These are phyloP conservation scores for Herpetomonas muscarum DNA, from an alignment of 208 protist species.

Conservation along the genomic window DNA sequence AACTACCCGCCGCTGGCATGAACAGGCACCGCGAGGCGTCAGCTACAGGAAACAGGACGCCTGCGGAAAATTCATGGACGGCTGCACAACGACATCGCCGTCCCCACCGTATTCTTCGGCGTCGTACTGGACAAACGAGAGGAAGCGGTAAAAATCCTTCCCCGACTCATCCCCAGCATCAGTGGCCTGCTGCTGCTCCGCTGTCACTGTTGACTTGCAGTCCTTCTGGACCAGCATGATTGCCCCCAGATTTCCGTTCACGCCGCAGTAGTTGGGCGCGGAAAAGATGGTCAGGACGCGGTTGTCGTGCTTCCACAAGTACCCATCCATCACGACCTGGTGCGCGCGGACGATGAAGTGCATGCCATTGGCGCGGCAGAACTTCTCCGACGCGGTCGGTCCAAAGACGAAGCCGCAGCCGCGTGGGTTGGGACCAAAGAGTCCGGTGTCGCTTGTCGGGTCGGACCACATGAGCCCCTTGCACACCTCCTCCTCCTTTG, in stretches of 20 bases:
- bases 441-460: slow-evolving; percentile 79
- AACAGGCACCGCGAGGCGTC: not conserved
- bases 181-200: not conserved
- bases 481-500: slow-evolving; percentile 94
- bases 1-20: not conserved
- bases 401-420: slow-evolving; percentile 98
- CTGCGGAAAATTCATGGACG: slow-evolving; percentile 18
- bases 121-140: slow-evolving; percentile 36
- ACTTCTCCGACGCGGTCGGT: slow-evolving; percentile 89
- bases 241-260: slow-evolving; percentile 35
- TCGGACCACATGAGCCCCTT: slow-evolving; percentile 99
- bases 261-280: slow-evolving; percentile 73
- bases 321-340: slow-evolving; percentile 90
- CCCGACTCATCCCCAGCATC: not conserved
- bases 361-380: slow-evolving; percentile 95
- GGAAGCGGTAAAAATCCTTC: not conserved
- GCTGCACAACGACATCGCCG: not conserved
- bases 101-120: slow-evolving; percentile 17
- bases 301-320: slow-evolving; percentile 51
- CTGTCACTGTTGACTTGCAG: not conserved
- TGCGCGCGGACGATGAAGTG: slow-evolving; percentile 94
- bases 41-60: slow-evolving; percentile 21
- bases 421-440: slow-evolving; percentile 95
- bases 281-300: slow-evolving; percentile 68
- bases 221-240: slow-evolving; percentile 13